Evolutionary conservation across 257 asterid genomes (phyloP), one percentile per base, ranked within the genome.

Genomic region (Cynanchum wilfordii): DNA sequence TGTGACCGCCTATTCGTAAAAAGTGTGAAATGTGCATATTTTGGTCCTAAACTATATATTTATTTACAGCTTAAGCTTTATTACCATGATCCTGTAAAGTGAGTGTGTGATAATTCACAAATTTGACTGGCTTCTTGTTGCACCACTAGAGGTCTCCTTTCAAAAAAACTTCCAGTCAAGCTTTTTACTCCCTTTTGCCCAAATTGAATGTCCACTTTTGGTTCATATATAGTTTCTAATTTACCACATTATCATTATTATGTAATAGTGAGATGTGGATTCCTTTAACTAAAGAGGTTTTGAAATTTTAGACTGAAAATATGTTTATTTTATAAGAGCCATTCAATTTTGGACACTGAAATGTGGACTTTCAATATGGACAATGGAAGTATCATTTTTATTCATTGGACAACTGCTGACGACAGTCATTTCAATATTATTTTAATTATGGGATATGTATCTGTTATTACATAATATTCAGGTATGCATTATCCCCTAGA

Each of bases 1-100:
- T 44, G 8, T 1, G 9, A 47, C 67, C 44, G 1, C 67, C 67
- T 56, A 8, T 56, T 22, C 8, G 30, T 5, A n/a, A 22, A n/a
- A 5, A 59, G 38, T 10, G n/a, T 59, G 33, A 27, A 15, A 59
- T 27, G 42, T 27, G 42, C 38, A 59, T 40, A 4, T 5, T 6
- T 16, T 27, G 16, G 40, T n/a, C 10, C 44, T 60, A 15, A 60
- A 29, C 17, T 30, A 60, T 13, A 30, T 17, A 33, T 5, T 49
- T 17, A 7, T 25, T 30, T 62, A 62, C 67, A 62, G 67, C 67
- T 30, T 62, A 62, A 51, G 57, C 57, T 51, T 51, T 51, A 24
- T 20, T 51, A 51, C 22, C 10, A 51, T 51, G 20, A 50, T 17
- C 57, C 57, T 51, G 57, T 51, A 0, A 16, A 50, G n/a, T 19